A percentile compares a stretch with the other conserved stretches of the same genome.
These are phyloP conservation scores for Vitis amurensis DNA, from an alignment of 164 flowering plant species.

Conservation along the genomic window DNA sequence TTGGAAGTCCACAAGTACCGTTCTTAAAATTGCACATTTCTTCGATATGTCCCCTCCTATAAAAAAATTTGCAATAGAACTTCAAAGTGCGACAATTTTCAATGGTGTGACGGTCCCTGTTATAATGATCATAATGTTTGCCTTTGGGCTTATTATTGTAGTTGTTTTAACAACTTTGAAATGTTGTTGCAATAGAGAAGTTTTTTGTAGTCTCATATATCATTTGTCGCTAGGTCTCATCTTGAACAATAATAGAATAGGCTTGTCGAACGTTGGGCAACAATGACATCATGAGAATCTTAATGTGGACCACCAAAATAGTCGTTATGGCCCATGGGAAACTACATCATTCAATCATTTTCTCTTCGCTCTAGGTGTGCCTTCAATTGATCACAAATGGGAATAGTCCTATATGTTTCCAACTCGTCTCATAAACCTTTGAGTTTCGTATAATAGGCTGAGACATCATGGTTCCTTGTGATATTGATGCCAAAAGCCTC, in stretches of 20 bases:
- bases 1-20: constrained; percentile 2
- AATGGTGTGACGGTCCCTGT: constrained; percentile 9
- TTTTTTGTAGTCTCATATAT: background rate
- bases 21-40: constrained; percentile 4
- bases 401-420: too few relatives aligned
- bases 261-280: constrained; percentile 7
- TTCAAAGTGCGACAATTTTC: constrained; percentile 7
- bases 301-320: background rate
- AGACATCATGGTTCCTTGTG: too few relatives aligned
- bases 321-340: constrained; percentile 13
- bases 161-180: background rate
- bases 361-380: background rate
- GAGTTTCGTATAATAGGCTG: too few relatives aligned
- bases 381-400: background rate
- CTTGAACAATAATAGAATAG: constrained; percentile 2
- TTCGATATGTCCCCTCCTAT: constrained; percentile 3
- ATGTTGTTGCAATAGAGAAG: constrained; percentile 3
- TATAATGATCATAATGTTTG: constrained; percentile 12
- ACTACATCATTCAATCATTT: constrained; percentile 11
- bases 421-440: too few relatives aligned
- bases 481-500: too few relatives aligned
- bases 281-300: constrained; percentile 11
- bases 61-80: constrained; percentile 8
- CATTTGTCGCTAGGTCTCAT: constrained; percentile 11
- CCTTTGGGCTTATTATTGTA: background rate